These are phyloP conservation scores for Suhomyces maxii DNA, from an alignment of 1,139 yeast genomes.

Conservation along the genomic window DNA sequence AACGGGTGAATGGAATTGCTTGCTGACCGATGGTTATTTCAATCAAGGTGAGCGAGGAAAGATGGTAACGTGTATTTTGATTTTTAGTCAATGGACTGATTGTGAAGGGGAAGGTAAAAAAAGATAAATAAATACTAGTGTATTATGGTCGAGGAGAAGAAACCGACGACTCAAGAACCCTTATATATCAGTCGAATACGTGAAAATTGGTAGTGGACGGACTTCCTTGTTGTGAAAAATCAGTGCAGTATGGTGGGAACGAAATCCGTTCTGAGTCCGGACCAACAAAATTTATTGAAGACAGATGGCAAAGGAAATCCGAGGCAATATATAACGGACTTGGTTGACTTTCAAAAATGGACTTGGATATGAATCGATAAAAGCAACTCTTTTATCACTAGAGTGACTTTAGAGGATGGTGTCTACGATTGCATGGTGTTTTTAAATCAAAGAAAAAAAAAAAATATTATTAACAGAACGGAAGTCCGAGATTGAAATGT, in stretches of 20 bases:
- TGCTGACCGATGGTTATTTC: neutral
- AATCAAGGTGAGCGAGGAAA: neutral
- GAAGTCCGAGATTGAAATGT: constrained; percentile 9
- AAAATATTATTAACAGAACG: constrained; percentile 4
- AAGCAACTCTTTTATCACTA: neutral
- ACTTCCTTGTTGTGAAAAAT: constrained; percentile 10
- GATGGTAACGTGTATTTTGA: too few relatives aligned
- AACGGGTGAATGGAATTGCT: neutral
- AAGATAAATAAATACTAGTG: neutral
- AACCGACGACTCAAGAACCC: neutral
- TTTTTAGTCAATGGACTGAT: too few relatives aligned
- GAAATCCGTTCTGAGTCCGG: neutral
- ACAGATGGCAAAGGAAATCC: neutral
- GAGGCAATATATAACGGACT: neutral
- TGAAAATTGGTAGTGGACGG: constrained; percentile 1
- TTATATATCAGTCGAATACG: neutral
- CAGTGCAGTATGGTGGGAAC: neutral
- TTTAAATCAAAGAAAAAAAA: constrained; percentile 5
- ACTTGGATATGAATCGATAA: neutral
- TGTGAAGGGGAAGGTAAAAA: too few relatives aligned
- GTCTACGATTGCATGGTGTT: constrained; percentile 4
- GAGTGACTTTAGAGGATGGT: neutral
- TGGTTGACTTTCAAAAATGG: neutral
- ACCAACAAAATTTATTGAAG: too few relatives aligned
- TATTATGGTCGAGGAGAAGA: neutral